Evolutionary conservation across 83 land plant genomes (phyloP).

Genomic region (Larix sibirica): DNA sequence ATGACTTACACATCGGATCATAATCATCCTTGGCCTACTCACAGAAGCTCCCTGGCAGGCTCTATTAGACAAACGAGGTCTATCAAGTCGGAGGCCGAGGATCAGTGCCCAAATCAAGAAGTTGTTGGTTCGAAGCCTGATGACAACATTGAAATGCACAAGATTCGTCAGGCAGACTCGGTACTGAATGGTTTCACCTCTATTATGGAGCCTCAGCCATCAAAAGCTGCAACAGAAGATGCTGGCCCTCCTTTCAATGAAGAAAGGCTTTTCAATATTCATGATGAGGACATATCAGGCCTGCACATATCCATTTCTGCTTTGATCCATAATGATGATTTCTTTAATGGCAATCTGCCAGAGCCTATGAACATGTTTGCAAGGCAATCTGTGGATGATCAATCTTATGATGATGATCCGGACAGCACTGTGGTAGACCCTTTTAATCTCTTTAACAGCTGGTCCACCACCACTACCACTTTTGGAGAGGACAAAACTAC

Average conservation of each 20-base stretch:
- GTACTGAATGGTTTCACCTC: too few relatives aligned
- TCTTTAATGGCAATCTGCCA: not conserved
- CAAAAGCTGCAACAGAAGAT: too few relatives aligned
- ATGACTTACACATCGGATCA: slow-evolving; percentile 67
- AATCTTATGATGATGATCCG: not conserved
- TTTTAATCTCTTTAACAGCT: slow-evolving; percentile 3
- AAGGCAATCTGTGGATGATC: not conserved
- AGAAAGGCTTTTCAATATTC: not conserved
- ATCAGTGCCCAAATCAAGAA: too few relatives aligned
- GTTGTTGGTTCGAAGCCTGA: too few relatives aligned
- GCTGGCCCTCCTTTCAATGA: too few relatives aligned
- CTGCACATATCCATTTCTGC: not conserved
- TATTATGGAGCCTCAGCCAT: too few relatives aligned
- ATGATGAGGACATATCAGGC: not conserved
- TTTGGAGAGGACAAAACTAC: too few relatives aligned
- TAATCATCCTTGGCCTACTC: slow-evolving; percentile 51
- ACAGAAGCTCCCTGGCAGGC: slow-evolving; percentile 59
- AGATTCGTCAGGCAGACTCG: too few relatives aligned
- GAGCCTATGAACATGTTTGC: not conserved
- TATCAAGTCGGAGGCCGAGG: too few relatives aligned
- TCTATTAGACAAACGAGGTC: not conserved
- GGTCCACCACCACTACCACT: too few relatives aligned
- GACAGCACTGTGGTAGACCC: slow-evolving; percentile 3
- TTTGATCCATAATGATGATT: not conserved
- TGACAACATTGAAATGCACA: too few relatives aligned